Conservation (phyloP, 2,329 filamentous ascomycete genomes). For the Aureobasidium melanogenum region DNA sequence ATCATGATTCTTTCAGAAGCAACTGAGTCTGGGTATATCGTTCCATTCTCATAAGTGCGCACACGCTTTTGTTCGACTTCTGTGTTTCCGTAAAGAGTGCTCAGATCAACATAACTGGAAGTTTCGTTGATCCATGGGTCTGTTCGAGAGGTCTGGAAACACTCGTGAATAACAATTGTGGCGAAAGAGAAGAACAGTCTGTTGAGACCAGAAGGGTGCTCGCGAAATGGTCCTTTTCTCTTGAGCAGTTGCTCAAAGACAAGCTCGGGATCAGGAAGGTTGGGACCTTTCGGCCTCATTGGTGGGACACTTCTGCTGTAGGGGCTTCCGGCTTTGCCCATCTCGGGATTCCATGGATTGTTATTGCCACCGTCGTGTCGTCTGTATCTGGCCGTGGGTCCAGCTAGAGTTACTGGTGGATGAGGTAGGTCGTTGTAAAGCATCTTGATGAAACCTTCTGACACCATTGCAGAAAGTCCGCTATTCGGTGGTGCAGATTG, state of each 20-base stretch:
- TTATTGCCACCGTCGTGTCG: slow-evolving; percentile 38
- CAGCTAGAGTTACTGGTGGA: slow-evolving; percentile 38
- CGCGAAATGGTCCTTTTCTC: slow-evolving; percentile 31
- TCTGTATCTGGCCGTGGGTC: slow-evolving; percentile 37
- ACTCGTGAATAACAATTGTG: slow-evolving; percentile 41
- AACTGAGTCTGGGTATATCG: slow-evolving; percentile 36
- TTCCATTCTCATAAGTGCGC: slow-evolving; percentile 35
- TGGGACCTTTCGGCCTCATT: slow-evolving; percentile 41
- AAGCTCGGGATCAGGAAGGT: slow-evolving; percentile 39
- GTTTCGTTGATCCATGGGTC: slow-evolving; percentile 39
- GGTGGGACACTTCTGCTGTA: slow-evolving; percentile 39
- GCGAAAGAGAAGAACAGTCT: slow-evolving; percentile 41
- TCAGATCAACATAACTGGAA: slow-evolving; percentile 40
- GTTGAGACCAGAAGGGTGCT: slow-evolving; percentile 38
- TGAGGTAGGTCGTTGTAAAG: slow-evolving; percentile 46
- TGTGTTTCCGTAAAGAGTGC: slow-evolving; percentile 39
- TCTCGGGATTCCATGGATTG: slow-evolving; percentile 42
- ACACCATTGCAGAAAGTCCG: slow-evolving; percentile 38
- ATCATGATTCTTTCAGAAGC: slow-evolving; percentile 39
- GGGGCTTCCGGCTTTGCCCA: slow-evolving; percentile 44
- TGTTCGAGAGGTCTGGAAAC: slow-evolving; percentile 35
- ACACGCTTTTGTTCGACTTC: slow-evolving; percentile 34
- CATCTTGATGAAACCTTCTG: slow-evolving; percentile 44
- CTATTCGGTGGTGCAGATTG: slow-evolving; percentile 43
- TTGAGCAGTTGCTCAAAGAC: slow-evolving; percentile 39